Percentiles rank a stretch among this genome's conserved stretches.
Conservation (phyloP, 2,329 filamentous ascomycete species). For the Cercospora zeae-maydis region DNA sequence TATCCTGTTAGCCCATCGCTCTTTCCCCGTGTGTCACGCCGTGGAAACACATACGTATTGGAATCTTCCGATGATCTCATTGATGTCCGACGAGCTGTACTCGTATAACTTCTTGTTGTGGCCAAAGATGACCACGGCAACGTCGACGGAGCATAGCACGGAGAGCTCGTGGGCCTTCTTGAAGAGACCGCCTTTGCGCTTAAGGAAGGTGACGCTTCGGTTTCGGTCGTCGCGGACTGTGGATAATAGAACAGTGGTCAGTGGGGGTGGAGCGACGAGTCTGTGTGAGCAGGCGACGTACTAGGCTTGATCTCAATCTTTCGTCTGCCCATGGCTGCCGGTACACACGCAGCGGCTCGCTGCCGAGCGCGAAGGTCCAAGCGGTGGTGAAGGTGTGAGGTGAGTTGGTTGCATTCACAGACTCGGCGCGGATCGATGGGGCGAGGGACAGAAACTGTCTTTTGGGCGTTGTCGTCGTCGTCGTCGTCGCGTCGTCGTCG, state of each 20-base stretch:
- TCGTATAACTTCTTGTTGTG: slow-evolving; percentile 99
- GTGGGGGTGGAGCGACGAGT: neutral
- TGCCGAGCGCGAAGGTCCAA: slow-evolving; percentile 10
- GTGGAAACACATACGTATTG: slow-evolving; percentile 67
- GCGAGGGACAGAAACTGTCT: neutral
- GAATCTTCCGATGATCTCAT: slow-evolving; percentile 81
- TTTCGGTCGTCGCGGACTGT: slow-evolving; percentile 28
- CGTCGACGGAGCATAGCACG: slow-evolving; percentile 95
- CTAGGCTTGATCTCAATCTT: slow-evolving; percentile 96
- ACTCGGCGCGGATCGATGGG: neutral
- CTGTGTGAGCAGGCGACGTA: slow-evolving; percentile 14
- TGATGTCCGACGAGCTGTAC: slow-evolving; percentile 92
- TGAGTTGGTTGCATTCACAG: neutral
- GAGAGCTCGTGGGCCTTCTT: slow-evolving; percentile 99
- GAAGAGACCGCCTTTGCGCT: slow-evolving; percentile 97
- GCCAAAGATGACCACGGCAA: slow-evolving; percentile 97
- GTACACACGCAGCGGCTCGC: slow-evolving; percentile 7
- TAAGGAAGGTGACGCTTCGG: slow-evolving; percentile 70
- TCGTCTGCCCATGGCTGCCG: slow-evolving; percentile 76
- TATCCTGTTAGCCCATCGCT: slow-evolving; percentile 16
- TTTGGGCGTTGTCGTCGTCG: no score
- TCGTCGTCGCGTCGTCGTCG: neutral
- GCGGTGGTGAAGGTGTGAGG: neutral
- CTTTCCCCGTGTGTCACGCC: neutral
- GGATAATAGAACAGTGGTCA: neutral